phyloP scores from a whole-genome alignment of 2,329 filamentous ascomycete species.

The Sporothrix brunneoviolacea region DNA sequence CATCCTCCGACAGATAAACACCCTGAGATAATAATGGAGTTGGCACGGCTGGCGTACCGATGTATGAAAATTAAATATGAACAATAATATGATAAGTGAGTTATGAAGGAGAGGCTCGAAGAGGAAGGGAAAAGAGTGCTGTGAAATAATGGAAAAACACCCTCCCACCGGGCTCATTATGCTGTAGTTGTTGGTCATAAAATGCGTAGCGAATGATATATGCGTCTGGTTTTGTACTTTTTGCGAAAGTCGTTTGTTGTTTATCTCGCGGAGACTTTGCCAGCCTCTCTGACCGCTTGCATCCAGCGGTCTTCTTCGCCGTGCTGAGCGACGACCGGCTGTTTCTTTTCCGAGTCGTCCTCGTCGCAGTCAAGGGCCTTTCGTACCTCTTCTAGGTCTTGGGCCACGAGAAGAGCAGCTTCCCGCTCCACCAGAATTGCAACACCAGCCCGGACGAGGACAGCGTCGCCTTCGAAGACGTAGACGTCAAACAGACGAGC shows the following conservation, averaged over 20 bases:
- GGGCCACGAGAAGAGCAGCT: conserved; percentile 43
- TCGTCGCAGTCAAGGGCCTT: conserved; percentile 28
- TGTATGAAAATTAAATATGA: not conserved
- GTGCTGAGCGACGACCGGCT: conserved; percentile 31
- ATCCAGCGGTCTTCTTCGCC: conserved; percentile 46
- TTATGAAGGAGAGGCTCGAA: not conserved
- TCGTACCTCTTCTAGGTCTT: conserved; percentile 38
- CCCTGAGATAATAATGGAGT: not conserved
- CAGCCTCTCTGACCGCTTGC: conserved; percentile 32
- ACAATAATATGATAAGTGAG: not conserved
- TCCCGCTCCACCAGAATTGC: conserved; percentile 54
- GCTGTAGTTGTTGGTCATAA: not conserved
- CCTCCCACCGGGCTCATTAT: too few relatives aligned
- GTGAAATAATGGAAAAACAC: not conserved
- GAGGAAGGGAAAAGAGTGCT: not conserved
- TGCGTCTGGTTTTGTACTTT: not conserved
- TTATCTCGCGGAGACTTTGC: conserved; percentile 24
- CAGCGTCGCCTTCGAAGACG: conserved; percentile 71
- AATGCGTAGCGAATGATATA: conserved; percentile 3
- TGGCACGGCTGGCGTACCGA: conserved; percentile 4
- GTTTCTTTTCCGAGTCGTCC: conserved; percentile 20
- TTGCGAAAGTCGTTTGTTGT: not conserved
- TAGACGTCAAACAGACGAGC: conserved; percentile 75
- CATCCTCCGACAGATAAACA: conserved; percentile 1
- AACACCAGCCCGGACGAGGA: conserved; percentile 64